These are phyloP conservation scores for Clonostachys rhizophaga DNA, from an alignment of 2,329 filamentous ascomycete species.

Conservation along the genomic window DNA sequence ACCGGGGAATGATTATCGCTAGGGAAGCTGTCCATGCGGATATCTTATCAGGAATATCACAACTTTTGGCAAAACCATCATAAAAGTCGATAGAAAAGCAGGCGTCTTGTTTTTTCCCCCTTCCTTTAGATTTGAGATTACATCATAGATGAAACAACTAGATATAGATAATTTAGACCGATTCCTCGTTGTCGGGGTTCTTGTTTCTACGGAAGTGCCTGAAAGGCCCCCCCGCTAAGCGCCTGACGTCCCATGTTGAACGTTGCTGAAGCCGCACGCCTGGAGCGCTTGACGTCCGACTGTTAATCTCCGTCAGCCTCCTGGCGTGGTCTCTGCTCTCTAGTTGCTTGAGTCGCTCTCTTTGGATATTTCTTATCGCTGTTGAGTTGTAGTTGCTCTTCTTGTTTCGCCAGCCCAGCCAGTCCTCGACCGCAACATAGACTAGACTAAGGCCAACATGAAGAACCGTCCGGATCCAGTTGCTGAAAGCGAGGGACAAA, in stretches of 20 bases:
- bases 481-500: constrained; percentile 11
- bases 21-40: constrained; percentile 31
- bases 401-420: constrained; percentile 6
- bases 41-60: constrained; percentile 23
- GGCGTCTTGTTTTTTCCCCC: background rate
- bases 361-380: constrained; percentile 5
- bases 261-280: background rate
- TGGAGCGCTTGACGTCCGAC: constrained; percentile 1
- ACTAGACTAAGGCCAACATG: constrained; percentile 4
- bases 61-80: background rate
- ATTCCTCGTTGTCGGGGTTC: background rate
- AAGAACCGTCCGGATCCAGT: constrained; percentile 10
- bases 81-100: constrained; percentile 1
- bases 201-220: background rate
- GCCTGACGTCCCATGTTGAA: constrained; percentile 5
- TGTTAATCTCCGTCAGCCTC: constrained; percentile 9
- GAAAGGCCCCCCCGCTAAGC: background rate
- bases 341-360: constrained; percentile 5
- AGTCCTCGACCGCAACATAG: constrained; percentile 4
- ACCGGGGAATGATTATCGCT: constrained; percentile 35
- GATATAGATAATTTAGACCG: background rate
- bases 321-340: constrained; percentile 5
- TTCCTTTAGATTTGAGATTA: background rate
- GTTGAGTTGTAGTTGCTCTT: constrained; percentile 6
- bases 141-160: no score